Conservation (phyloP, 805 yeast species). For the Yarrowia alimentaria region DNA sequence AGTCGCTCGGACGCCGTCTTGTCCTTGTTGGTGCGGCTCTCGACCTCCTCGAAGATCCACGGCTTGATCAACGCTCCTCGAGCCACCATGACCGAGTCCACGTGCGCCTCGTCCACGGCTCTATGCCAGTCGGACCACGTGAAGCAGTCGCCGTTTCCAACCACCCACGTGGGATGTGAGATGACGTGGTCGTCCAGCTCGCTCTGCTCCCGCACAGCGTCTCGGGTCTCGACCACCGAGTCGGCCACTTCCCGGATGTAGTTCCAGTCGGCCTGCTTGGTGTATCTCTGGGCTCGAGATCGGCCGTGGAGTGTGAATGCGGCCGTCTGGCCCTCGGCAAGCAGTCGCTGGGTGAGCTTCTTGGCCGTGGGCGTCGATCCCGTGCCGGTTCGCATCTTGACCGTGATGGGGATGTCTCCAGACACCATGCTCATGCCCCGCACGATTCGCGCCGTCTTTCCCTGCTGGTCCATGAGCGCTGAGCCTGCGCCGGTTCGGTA, state of each 20-base stretch:
- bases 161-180: conserved; percentile 60
- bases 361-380: conserved; percentile 89
- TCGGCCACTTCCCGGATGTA: conserved; percentile 75
- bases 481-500: conserved; percentile 95
- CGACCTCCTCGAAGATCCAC: conserved; percentile 97
- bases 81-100: conserved; percentile 96
- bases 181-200: conserved; percentile 49
- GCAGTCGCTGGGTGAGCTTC: conserved; percentile 63
- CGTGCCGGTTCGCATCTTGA: conserved; percentile 90
- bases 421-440: conserved; percentile 86
- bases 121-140: conserved; percentile 85
- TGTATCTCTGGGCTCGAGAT: conserved; percentile 92
- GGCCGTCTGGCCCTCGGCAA: conserved; percentile 77
- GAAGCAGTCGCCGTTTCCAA: conserved; percentile 94
- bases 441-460: conserved; percentile 70
- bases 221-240: conserved; percentile 56
- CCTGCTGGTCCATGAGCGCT: conserved; percentile 86
- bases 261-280: conserved; percentile 89
- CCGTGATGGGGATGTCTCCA: conserved; percentile 88
- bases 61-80: conserved; percentile 98
- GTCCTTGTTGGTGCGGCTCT: conserved; percentile 83
- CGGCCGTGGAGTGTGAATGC: conserved; percentile 95
- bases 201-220: conserved; percentile 48
- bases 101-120: conserved; percentile 61
- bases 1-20: conserved; percentile 88